Evolutionary conservation across 2,329 filamentous ascomycete genomes (phyloP).

Genomic region (Beauveria rudraprayagi): DNA sequence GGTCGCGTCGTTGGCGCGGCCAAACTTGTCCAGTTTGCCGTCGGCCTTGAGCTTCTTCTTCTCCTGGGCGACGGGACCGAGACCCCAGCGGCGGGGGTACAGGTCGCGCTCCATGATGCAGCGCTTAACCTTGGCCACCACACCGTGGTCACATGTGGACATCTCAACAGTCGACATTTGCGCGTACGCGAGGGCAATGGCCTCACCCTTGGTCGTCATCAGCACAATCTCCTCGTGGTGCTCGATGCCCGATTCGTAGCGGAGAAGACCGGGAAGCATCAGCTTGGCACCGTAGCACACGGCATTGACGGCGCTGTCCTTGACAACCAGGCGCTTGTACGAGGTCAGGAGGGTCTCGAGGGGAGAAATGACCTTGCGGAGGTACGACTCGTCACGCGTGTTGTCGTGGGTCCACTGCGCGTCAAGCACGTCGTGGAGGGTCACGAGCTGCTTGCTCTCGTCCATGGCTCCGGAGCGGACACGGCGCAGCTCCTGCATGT

Average conservation of each 20-base stretch:
- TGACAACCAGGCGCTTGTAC: constrained; percentile 97
- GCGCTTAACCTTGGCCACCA: constrained; percentile 97
- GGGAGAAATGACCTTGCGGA: constrained; percentile 84
- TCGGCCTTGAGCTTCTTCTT: constrained; percentile 99
- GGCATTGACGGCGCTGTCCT: constrained; percentile 76
- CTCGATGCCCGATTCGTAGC: constrained; percentile 87
- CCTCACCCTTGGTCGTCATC: constrained; percentile 99
- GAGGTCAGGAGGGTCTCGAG: constrained; percentile 84
- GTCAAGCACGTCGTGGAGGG: constrained; percentile 78
- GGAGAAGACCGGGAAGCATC: constrained; percentile 92
- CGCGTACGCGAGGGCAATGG: constrained; percentile 90
- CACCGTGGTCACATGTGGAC: constrained; percentile 92
- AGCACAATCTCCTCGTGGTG: constrained; percentile 93
- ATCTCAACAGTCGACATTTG: constrained; percentile 98
- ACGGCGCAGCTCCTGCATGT: constrained; percentile 97
- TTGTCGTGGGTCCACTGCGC: constrained; percentile 97
- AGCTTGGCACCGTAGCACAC: constrained; percentile 98
- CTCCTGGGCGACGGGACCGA: constrained; percentile 85
- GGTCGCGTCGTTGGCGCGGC: constrained; percentile 83
- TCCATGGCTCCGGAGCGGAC: constrained; percentile 93
- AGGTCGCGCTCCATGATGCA: constrained; percentile 99
- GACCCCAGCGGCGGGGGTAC: constrained; percentile 93
- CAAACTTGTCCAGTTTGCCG: constrained; percentile 97
- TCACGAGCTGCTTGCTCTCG: constrained; percentile 81
- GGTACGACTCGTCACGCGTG: constrained; percentile 85